Percentiles rank a stretch among this genome's conserved stretches.
Conservation (phyloP, 2,329 filamentous ascomycete genomes). For the Hypoxylon sp. region DNA sequence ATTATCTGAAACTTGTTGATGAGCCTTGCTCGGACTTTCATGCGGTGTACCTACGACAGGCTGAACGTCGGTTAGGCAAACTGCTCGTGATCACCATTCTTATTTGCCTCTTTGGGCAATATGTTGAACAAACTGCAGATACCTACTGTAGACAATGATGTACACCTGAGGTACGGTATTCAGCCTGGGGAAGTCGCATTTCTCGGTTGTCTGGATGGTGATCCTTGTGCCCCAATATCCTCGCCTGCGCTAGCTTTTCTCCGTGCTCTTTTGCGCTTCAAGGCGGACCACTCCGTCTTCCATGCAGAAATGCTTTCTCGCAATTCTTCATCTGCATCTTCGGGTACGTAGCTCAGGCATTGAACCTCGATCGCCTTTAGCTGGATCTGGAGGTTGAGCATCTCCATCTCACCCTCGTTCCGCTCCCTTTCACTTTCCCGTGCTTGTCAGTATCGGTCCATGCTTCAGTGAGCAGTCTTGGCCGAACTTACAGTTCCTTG, state of each 20-base stretch:
- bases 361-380: constrained; percentile 74
- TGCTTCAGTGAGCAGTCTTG: background rate
- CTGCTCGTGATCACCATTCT: constrained; percentile 28
- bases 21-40: constrained; percentile 21
- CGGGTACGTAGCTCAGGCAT: constrained; percentile 63
- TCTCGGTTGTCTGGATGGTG: constrained; percentile 42
- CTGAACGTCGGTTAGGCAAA: constrained; percentile 19
- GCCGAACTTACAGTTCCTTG: constrained; percentile 66
- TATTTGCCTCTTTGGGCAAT: constrained; percentile 26
- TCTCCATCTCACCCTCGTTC: constrained; percentile 70
- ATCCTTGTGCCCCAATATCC: constrained; percentile 28
- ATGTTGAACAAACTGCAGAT: constrained; percentile 24
- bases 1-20: constrained; percentile 22
- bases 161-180: constrained; percentile 29
- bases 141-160: constrained; percentile 34
- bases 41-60: constrained; percentile 19
- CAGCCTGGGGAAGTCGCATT: constrained; percentile 29
- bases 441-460: constrained; percentile 35
- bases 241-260: constrained; percentile 41
- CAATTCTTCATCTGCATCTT: constrained; percentile 69
- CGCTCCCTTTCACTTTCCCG: constrained; percentile 67
- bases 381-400: constrained; percentile 73
- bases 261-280: constrained; percentile 63
- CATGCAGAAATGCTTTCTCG: constrained; percentile 72
- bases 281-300: constrained; percentile 71